phyloP scores from a whole-genome alignment of 352 stramenopile species.

The Saprolegnia parasitica region DNA sequence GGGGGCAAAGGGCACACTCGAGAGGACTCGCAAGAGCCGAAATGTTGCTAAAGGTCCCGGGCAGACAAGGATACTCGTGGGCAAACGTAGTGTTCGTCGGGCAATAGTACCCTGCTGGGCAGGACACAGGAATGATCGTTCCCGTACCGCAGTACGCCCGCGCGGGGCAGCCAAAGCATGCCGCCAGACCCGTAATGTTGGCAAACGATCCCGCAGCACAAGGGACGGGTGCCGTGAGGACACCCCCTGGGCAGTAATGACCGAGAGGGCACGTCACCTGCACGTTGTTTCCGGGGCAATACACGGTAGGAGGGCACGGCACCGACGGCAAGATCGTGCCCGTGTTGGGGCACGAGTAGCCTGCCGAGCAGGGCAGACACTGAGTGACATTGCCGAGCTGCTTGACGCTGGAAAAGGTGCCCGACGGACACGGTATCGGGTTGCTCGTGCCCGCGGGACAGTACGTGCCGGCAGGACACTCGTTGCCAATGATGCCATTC shows the following conservation, averaged over 20 bases:
- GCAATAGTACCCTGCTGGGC: constrained; percentile 76
- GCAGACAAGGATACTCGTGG: constrained; percentile 50
- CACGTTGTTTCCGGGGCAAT: constrained; percentile 59
- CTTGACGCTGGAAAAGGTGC: constrained; percentile 61
- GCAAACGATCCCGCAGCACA: constrained; percentile 71
- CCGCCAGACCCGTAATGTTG: constrained; percentile 44
- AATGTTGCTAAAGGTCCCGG: constrained; percentile 57
- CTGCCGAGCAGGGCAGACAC: constrained; percentile 62
- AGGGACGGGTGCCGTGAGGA: constrained; percentile 35
- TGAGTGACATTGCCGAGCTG: constrained; percentile 52
- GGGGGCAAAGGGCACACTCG: constrained; percentile 53
- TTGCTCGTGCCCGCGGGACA: constrained; percentile 75
- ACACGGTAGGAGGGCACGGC: constrained; percentile 49
- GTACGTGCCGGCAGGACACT: constrained; percentile 69
- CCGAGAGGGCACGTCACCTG: constrained; percentile 64
- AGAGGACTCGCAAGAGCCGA: constrained; percentile 35
- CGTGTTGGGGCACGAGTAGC: constrained; percentile 55
- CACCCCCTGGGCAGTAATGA: constrained; percentile 67
- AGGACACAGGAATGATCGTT: constrained; percentile 42
- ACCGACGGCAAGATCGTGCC: constrained; percentile 44
- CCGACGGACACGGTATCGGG: constrained; percentile 66
- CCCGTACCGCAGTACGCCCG: constrained; percentile 62
- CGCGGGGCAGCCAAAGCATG: constrained; percentile 70
- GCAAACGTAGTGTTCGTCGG: constrained; percentile 41
- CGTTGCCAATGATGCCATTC: constrained; percentile 63